These are phyloP conservation scores for Castanospermum australe DNA, from an alignment of 306 rosid genomes.

Conservation along the genomic window DNA sequence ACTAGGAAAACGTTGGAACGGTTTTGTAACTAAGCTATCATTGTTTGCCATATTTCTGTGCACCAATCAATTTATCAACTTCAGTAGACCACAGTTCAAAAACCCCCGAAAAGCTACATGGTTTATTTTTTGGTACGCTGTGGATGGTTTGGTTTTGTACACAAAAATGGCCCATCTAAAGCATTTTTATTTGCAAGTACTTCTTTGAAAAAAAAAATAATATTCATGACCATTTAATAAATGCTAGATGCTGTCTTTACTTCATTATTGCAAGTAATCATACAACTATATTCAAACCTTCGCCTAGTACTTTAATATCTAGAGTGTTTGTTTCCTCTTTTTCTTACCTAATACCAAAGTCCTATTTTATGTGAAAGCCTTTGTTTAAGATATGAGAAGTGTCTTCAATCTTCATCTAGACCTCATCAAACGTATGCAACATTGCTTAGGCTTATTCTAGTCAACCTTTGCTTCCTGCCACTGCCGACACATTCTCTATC, in stretches of 20 bases:
- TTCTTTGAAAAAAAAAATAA: not conserved
- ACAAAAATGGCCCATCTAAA: not conserved
- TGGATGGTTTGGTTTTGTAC: not conserved
- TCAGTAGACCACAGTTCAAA: not conserved
- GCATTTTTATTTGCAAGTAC: constrained; percentile 2
- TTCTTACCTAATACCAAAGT: constrained; percentile 8
- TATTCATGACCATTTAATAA: not conserved
- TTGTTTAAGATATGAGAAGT: constrained; percentile 8
- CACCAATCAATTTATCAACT: constrained; percentile 2
- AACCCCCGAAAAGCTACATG: not conserved
- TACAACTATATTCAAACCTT: not conserved
- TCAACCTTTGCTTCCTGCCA: constrained; percentile 18
- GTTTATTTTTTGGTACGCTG: not conserved
- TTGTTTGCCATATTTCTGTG: not conserved
- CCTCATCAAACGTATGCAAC: not conserved
- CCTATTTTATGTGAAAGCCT: not conserved
- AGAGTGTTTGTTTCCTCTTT: not conserved
- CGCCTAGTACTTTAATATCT: not conserved
- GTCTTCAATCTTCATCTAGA: constrained; percentile 24
- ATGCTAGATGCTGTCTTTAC: not conserved
- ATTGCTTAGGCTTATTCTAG: constrained; percentile 13
- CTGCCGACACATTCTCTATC: constrained; percentile 8
- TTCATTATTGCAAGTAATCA: not conserved
- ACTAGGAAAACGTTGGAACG: constrained; percentile 18
- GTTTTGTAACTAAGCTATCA: not conserved